Base-by-base conservation (phyloP, 805 yeast species). In the Scheffersomyces coipomensis region DNA sequence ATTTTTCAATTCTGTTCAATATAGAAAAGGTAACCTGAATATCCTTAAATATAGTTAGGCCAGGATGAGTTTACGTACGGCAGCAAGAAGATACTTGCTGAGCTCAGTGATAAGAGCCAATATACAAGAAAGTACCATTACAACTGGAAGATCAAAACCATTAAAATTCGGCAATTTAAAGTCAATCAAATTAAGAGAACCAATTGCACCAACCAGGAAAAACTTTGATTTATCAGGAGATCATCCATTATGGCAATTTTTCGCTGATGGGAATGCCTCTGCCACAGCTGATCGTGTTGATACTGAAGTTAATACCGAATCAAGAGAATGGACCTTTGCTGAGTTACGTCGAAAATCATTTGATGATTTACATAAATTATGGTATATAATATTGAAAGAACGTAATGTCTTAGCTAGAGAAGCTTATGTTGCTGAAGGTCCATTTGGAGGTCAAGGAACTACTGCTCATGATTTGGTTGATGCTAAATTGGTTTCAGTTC, bases 171-270 rank as follows among this genome's bases (percentile, higher is more conserved):
- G 40, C 8, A 27, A 5, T 10, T 43, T 55, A 35, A 68, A 73
- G 2, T 52, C 61, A 32, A 62, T 85, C 45, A 66, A 71, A 46
- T 73, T 90, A 47, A 77, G 91, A 39, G 76, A 85, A 10, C 98
- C 98, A 12, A 84, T 93, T 48, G 76, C 87, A 11, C 98, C 99
- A 12, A 77, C 93, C 2, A 82, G 77, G 38, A 71, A 75, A 47
- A 87, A 87, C 60, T 73, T 90, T 39, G 73, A 73, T 43, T 85
- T 86, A 24, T 75, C 80, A 11, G 91, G 84, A 4, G 85, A 85
- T 58, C 99, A 93, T 64, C 99, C 98, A 22, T 72, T 93, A 47
- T 93, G 97, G 96, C 90, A 86, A 52, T 93, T 93, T 60, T 93
- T 91, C 68, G 62, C 66, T 10, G 58, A 56, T 3, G 75, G 71